A percentile compares a stretch with the other conserved stretches of the same genome.
Conservation (phyloP, 495 filamentous ascomycete genomes). For the Lophium mytilinum region DNA sequence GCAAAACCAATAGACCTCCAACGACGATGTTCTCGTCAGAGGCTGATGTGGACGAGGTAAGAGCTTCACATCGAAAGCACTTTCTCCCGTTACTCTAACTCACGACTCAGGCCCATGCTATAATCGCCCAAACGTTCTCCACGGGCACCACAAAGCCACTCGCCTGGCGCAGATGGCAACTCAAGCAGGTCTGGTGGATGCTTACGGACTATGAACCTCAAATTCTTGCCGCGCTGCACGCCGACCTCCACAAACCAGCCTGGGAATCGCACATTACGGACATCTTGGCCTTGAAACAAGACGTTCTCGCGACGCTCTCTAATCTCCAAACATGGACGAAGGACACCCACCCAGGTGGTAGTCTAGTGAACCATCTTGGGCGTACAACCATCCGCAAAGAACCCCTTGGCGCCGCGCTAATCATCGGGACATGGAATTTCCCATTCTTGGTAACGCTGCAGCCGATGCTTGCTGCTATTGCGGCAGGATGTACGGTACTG, state of each 20-base stretch:
- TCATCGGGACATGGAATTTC: constrained; percentile 4
- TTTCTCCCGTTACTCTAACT: too few species aligned
- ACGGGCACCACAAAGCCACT: background rate
- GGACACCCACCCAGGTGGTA: constrained; percentile 7
- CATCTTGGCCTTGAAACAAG: background rate
- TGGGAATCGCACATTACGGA: background rate
- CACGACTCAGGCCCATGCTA: too few species aligned
- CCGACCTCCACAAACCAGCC: constrained; percentile 1
- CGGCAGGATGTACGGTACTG: background rate
- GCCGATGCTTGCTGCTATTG: background rate
- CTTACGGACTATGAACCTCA: constrained; percentile 10
- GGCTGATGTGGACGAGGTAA: too few species aligned
- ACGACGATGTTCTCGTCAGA: too few species aligned
- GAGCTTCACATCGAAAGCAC: too few species aligned
- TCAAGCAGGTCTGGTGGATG: constrained; percentile 5
- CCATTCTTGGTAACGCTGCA: background rate
- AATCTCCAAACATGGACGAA: constrained; percentile 18
- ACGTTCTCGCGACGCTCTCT: constrained; percentile 3
- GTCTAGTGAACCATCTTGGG: constrained; percentile 11
- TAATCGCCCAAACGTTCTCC: background rate
- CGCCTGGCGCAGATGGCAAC: background rate
- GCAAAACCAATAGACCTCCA: too few species aligned
- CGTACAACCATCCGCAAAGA: constrained; percentile 13
- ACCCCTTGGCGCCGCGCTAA: background rate
- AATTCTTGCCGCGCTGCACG: constrained; percentile 2